Conservation (phyloP, 371 early-diverging fungal genomes). For the Parasitella parasitica region DNA sequence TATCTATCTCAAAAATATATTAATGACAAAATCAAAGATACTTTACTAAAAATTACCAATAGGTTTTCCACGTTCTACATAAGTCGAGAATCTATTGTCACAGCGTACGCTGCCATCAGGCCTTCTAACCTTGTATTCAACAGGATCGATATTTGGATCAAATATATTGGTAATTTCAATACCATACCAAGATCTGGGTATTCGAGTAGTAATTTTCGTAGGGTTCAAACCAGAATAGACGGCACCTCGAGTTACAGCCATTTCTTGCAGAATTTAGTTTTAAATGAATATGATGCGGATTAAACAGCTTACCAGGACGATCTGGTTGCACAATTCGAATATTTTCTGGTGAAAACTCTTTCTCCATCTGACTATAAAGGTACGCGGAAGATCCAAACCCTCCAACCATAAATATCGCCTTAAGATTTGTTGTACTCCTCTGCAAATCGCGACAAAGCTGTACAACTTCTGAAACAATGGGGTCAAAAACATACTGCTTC, state of each 20-base stretch:
- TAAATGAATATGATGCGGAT: no score
- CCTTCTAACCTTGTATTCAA: conserved; percentile 39
- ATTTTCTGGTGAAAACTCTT: conserved; percentile 29
- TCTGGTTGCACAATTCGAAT: conserved; percentile 38
- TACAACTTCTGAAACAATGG: conserved; percentile 38
- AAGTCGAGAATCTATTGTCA: conserved; percentile 47
- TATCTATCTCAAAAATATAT: conserved; percentile 14
- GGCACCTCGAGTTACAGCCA: conserved; percentile 50
- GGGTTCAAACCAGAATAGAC: conserved; percentile 49
- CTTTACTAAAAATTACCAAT: conserved; percentile 22
- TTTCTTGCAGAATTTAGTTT: conserved; percentile 14
- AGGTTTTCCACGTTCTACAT: conserved; percentile 45
- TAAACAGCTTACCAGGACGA: conserved; percentile 34
- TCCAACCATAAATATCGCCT: conserved; percentile 51
- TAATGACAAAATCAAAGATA: not conserved
- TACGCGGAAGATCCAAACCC: conserved; percentile 53
- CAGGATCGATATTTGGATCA: conserved; percentile 40
- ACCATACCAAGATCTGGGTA: conserved; percentile 50
- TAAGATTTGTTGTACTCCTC: conserved; percentile 31
- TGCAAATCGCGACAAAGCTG: conserved; percentile 32
- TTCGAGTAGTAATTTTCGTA: conserved; percentile 38
- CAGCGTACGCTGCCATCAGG: conserved; percentile 44
- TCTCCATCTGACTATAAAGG: conserved; percentile 36
- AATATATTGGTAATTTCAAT: conserved; percentile 49
- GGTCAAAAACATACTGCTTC: conserved; percentile 42